Percentiles rank a stretch among this genome's conserved stretches.
phyloP scores from a whole-genome alignment of 2,329 filamentous ascomycete genomes.

The Hypoxylon sp. region DNA sequence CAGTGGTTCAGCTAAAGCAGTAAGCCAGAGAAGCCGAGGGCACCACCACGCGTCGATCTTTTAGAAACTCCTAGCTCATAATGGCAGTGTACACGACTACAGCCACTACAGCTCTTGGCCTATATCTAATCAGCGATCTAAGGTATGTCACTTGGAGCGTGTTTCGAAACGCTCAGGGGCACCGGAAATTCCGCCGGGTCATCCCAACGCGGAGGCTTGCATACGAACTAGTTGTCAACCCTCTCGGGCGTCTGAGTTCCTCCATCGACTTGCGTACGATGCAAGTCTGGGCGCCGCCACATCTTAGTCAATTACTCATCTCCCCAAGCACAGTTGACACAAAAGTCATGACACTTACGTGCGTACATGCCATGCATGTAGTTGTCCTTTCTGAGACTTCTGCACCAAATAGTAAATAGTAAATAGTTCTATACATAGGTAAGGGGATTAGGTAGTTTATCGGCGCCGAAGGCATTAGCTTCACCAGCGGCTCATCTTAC shows the following conservation, averaged over 20 bases:
- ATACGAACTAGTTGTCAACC: conserved; percentile 20
- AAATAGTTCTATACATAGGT: conserved; percentile 2
- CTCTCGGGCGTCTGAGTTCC: conserved; percentile 12
- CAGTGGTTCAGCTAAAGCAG: conserved; percentile 6
- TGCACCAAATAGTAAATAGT: background rate
- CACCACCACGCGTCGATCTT: background rate
- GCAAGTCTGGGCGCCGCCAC: conserved; percentile 14
- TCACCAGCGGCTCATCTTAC: background rate
- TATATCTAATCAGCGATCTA: conserved; percentile 1
- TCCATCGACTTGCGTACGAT: conserved; percentile 1
- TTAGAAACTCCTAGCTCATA: background rate
- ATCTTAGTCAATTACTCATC: background rate
- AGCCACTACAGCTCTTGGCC: background rate
- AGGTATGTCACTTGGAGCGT: background rate
- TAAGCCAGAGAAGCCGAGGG: background rate
- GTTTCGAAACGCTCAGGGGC: conserved; percentile 16
- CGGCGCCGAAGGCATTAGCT: background rate
- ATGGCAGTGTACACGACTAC: background rate
- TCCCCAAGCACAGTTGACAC: conserved; percentile 5
- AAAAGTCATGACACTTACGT: conserved; percentile 9
- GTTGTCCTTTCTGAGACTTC: conserved; percentile 8
- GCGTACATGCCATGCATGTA: conserved; percentile 8
- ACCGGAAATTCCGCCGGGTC: conserved; percentile 7
- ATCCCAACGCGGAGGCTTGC: conserved; percentile 27
- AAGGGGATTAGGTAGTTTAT: background rate